These are phyloP conservation scores for Lycium ferocissimum DNA, from an alignment of 257 asterid genomes.

Conservation along the genomic window DNA sequence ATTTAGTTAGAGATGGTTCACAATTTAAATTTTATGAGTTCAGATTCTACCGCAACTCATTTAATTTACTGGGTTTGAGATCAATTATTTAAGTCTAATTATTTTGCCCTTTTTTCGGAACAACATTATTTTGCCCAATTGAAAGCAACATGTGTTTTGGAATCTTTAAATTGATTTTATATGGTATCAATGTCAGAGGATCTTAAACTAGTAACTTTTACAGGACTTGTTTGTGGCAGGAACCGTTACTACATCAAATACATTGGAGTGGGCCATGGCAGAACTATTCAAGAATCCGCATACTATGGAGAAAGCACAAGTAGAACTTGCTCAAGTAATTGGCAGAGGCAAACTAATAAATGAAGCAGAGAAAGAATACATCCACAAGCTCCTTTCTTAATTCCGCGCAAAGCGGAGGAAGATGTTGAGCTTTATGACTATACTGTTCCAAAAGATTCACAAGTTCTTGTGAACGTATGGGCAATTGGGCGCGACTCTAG, in stretches of 20 bases:
- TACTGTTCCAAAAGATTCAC: constrained; percentile 32
- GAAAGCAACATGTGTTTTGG: background rate
- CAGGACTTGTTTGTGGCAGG: constrained; percentile 44
- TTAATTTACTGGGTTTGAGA: too few relatives aligned
- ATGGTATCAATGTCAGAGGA: background rate
- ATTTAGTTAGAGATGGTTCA: too few relatives aligned
- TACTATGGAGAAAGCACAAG: constrained; percentile 37
- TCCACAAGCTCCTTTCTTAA: constrained; percentile 39
- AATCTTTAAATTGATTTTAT: background rate
- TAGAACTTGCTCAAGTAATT: constrained; percentile 37
- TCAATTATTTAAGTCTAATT: too few relatives aligned
- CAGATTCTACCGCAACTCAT: too few relatives aligned
- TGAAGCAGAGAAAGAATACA: constrained; percentile 45
- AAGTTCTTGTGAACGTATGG: constrained; percentile 43
- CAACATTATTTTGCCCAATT: too few relatives aligned
- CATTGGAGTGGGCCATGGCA: constrained; percentile 45
- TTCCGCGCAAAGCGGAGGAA: constrained; percentile 35
- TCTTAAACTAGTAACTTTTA: background rate
- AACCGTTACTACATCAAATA: constrained; percentile 33
- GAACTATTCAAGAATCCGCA: constrained; percentile 38
- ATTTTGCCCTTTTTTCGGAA: too few relatives aligned
- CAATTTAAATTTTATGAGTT: too few relatives aligned
- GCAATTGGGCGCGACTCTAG: constrained; percentile 40
- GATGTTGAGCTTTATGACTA: constrained; percentile 37
- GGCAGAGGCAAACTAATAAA: constrained; percentile 37